Evolutionary conservation across 176 grass and related monocot genomes (phyloP).

Genomic region (Cymbopogon citratus): DNA sequence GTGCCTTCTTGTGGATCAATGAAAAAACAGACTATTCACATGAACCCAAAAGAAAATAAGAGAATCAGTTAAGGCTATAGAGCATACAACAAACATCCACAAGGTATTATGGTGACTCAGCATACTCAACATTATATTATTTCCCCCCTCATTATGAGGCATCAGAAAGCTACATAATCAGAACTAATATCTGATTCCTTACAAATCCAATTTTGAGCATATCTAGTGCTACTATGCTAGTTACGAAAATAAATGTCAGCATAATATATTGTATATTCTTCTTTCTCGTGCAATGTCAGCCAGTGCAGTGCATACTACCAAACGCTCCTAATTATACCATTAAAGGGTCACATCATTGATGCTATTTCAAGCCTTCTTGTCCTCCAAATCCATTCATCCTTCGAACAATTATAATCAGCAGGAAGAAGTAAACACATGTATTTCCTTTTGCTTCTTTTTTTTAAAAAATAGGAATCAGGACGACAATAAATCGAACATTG

Average conservation of each 20-base stretch:
- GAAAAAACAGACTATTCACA: conserved; percentile 22
- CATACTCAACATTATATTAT: not conserved
- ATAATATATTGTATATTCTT: conserved; percentile 5
- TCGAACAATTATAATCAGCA: not conserved
- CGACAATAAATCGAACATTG: not conserved
- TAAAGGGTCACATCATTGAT: not conserved
- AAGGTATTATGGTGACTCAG: not conserved
- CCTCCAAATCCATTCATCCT: not conserved
- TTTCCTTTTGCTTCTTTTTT: not conserved
- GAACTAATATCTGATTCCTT: not conserved
- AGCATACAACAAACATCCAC: conserved; percentile 21
- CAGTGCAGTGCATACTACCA: not conserved
- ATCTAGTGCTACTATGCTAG: not conserved
- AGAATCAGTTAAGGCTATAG: not conserved
- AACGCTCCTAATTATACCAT: not conserved
- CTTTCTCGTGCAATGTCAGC: conserved; percentile 12
- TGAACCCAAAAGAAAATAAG: not conserved
- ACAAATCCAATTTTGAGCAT: conserved; percentile 1
- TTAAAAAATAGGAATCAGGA: conserved; percentile 2
- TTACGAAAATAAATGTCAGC: not conserved
- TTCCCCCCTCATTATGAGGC: not conserved
- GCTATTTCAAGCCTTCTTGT: conserved; percentile 19
- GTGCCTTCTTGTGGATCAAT: not conserved
- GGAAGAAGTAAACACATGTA: not conserved
- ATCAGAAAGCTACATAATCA: not conserved